phyloP scores from a whole-genome alignment of 768 basidiomycete genomes.

The Leccinellum luteum region DNA sequence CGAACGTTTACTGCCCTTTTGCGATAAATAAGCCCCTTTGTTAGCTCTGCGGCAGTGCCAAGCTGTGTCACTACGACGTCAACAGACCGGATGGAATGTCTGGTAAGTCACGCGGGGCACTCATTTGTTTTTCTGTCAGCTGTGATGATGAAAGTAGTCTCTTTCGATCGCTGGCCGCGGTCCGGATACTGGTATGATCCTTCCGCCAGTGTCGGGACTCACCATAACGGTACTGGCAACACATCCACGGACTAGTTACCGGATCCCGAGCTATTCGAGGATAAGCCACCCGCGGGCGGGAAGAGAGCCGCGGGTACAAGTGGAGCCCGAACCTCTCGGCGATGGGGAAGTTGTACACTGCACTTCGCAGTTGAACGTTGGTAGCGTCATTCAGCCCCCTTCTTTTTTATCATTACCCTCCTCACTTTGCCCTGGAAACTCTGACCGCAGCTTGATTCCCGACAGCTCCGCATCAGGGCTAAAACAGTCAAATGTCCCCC shows the following conservation, averaged over 20 bases:
- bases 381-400: neutral
- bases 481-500: neutral
- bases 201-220: neutral
- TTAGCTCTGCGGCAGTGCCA: neutral
- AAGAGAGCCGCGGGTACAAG: neutral
- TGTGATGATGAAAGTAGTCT: neutral
- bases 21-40: slow-evolving; percentile 12
- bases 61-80: neutral
- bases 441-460: neutral
- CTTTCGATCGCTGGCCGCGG: neutral
- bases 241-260: neutral
- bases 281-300: neutral
- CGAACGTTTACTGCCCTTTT: neutral
- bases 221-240: neutral
- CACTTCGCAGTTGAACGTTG: neutral
- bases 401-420: neutral
- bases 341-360: neutral
- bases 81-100: neutral
- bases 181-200: neutral
- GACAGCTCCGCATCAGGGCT: neutral
- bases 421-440: neutral
- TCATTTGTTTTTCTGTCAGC: neutral
- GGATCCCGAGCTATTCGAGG: neutral
- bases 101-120: neutral
- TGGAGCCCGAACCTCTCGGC: neutral